These are phyloP conservation scores for Acidomyces sp. DNA, from an alignment of 495 filamentous ascomycete genomes.

Conservation along the genomic window DNA sequence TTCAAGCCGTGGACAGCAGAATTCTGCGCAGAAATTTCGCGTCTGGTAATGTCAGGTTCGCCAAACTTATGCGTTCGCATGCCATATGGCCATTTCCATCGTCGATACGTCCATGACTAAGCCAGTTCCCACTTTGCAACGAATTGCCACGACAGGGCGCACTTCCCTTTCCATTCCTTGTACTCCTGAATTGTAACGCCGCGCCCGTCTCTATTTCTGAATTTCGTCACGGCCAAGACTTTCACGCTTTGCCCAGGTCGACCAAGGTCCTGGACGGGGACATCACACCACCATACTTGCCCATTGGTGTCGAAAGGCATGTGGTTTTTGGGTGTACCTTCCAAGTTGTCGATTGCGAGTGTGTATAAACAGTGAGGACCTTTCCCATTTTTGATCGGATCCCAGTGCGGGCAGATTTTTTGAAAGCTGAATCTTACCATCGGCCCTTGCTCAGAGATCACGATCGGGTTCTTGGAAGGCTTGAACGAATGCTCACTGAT, in stretches of 20 bases:
- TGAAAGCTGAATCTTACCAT: constrained; percentile 60
- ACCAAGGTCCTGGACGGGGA: constrained; percentile 51
- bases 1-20: too few species aligned
- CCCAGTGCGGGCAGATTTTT: constrained; percentile 69
- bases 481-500: constrained; percentile 48
- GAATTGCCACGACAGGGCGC: constrained; percentile 47
- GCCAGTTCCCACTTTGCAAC: constrained; percentile 59
- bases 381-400: constrained; percentile 46
- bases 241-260: constrained; percentile 51
- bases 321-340: constrained; percentile 54
- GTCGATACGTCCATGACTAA: too few species aligned
- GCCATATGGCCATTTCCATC: too few species aligned
- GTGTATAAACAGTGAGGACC: constrained; percentile 52
- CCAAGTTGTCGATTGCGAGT: constrained; percentile 49
- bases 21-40: too few species aligned
- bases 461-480: constrained; percentile 45
- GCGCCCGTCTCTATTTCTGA: constrained; percentile 51
- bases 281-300: constrained; percentile 62
- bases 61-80: too few species aligned
- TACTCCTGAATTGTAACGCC: constrained; percentile 59
- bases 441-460: constrained; percentile 35
- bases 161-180: constrained; percentile 42
- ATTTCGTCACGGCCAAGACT: constrained; percentile 47
- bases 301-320: constrained; percentile 54
- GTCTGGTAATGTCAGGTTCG: too few species aligned